phyloP scores from a whole-genome alignment of 1,284 basidiomycete genomes.

The Volvariella volvacea region DNA sequence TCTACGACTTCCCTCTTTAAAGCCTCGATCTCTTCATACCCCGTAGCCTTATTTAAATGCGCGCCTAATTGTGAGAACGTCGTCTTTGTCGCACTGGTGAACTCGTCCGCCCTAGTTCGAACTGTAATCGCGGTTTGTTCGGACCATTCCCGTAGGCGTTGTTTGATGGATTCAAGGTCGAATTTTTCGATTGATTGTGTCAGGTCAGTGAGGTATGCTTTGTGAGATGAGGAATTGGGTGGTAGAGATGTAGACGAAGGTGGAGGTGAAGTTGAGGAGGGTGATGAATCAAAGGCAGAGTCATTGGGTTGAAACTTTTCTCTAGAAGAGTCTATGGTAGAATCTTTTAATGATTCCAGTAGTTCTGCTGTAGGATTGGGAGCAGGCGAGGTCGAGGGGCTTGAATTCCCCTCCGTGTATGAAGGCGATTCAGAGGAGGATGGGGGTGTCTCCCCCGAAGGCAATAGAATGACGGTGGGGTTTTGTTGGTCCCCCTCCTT shows the following conservation, averaged over 20 bases:
- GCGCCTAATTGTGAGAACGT: constrained; percentile 69
- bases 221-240: background rate
- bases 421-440: too few relatives aligned
- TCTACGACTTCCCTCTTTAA: constrained; percentile 75
- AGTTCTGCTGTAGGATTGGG: too few relatives aligned
- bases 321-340: too few relatives aligned
- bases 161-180: constrained; percentile 23
- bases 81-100: constrained; percentile 47
- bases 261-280: background rate
- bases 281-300: background rate
- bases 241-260: background rate
- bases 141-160: constrained; percentile 45
- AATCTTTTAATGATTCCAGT: too few relatives aligned
- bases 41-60: constrained; percentile 80
- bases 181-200: constrained; percentile 3
- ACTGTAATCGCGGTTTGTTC: constrained; percentile 39
- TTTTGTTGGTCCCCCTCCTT: too few relatives aligned
- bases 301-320: too few relatives aligned
- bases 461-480: too few relatives aligned
- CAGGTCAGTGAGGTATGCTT: background rate
- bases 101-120: constrained; percentile 47
- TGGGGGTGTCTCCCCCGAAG: too few relatives aligned
- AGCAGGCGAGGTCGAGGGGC: too few relatives aligned
- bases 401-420: too few relatives aligned
- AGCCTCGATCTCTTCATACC: constrained; percentile 84